Conservation (phyloP, 1,284 basidiomycete species). For the Rhodotorula sp. region DNA sequence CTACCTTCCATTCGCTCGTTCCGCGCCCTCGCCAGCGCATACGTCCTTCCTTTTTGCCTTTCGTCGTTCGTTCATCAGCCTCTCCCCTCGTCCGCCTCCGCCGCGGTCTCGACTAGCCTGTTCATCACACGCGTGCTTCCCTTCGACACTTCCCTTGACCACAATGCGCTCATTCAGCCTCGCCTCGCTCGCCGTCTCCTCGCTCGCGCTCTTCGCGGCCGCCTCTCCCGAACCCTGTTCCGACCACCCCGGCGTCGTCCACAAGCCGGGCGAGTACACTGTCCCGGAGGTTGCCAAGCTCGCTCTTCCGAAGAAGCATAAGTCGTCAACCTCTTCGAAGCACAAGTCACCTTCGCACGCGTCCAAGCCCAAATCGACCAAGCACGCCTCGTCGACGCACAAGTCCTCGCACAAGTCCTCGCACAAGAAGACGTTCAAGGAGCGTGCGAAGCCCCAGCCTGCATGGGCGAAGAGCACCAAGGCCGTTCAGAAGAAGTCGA, state of each 20-base stretch:
- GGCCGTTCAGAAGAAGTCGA: slow-evolving; percentile 19
- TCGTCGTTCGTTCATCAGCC: neutral
- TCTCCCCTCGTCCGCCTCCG: too few species aligned
- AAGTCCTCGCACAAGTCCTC: neutral
- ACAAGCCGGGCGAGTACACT: slow-evolving; percentile 12
- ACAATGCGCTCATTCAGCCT: slow-evolving; percentile 18
- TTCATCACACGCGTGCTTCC: neutral
- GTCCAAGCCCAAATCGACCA: neutral
- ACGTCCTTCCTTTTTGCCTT: neutral
- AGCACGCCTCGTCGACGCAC: neutral
- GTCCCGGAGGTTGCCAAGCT: slow-evolving; percentile 26
- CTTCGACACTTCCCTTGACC: neutral
- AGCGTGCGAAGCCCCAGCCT: neutral
- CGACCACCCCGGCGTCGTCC: slow-evolving; percentile 34
- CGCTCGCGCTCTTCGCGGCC: slow-evolving; percentile 18
- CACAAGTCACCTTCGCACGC: neutral
- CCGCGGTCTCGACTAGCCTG: neutral
- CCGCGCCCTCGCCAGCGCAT: neutral
- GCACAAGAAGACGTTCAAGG: neutral
- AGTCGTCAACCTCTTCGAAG: neutral
- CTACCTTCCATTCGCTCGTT: neutral
- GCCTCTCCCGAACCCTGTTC: slow-evolving; percentile 31
- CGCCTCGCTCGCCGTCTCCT: slow-evolving; percentile 14
- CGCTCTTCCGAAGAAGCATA: neutral
- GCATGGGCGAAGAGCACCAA: slow-evolving; percentile 11